phyloP scores from a whole-genome alignment of 352 stramenopile genomes.

The Phytophthora sansomeana region DNA sequence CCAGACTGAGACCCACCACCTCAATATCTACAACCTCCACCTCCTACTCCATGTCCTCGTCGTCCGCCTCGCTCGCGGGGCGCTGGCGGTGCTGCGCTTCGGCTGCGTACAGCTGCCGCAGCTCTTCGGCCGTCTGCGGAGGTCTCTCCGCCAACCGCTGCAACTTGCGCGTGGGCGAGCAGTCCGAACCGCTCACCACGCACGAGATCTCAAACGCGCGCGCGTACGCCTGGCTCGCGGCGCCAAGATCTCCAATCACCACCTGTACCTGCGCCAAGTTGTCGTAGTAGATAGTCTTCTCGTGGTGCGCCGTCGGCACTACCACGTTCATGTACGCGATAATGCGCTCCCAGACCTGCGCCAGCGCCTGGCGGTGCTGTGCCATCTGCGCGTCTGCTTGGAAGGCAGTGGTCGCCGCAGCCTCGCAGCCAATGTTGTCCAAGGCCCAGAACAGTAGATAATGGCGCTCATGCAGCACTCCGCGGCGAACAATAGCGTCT shows the following conservation, averaged over 20 bases:
- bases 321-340: constrained; percentile 79
- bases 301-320: constrained; percentile 69
- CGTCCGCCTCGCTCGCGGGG: constrained; percentile 34
- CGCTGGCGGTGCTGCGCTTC: constrained; percentile 51
- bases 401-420: constrained; percentile 43
- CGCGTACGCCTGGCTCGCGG: constrained; percentile 60
- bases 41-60: constrained; percentile 35
- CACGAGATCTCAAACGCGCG: constrained; percentile 66
- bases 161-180: constrained; percentile 69
- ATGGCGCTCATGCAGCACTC: constrained; percentile 69
- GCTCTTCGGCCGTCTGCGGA: constrained; percentile 63
- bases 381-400: constrained; percentile 38
- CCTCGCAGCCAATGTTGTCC: constrained; percentile 74
- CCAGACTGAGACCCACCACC: too few relatives aligned
- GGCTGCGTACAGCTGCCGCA: constrained; percentile 64
- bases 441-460: constrained; percentile 85
- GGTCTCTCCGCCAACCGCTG: constrained; percentile 66
- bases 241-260: constrained; percentile 60
- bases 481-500: constrained; percentile 51
- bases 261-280: constrained; percentile 81
- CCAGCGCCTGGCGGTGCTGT: constrained; percentile 44
- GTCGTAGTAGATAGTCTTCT: constrained; percentile 90
- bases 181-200: constrained; percentile 66
- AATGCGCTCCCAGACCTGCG: constrained; percentile 71
- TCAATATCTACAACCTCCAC: not conserved